A percentile compares a stretch with the other conserved stretches of the same genome.
These are phyloP conservation scores for Cinnamomum micranthum DNA, from an alignment of 164 flowering plant species.

Conservation along the genomic window DNA sequence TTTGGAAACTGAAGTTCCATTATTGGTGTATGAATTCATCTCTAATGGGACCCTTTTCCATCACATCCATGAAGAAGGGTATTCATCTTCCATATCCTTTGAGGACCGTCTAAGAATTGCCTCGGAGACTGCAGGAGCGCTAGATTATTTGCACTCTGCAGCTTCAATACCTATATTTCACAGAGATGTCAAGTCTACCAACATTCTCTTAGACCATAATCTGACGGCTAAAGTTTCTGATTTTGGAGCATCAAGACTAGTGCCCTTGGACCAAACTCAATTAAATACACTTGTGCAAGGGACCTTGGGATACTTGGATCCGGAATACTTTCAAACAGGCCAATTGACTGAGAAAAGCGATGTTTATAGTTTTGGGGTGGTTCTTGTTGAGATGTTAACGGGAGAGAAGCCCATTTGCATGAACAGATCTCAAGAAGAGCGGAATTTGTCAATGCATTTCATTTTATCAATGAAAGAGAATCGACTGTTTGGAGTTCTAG, in stretches of 20 bases:
- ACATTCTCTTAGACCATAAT: slow-evolving; percentile 34
- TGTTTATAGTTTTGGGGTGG: slow-evolving; percentile 21
- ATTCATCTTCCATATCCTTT: slow-evolving; percentile 23
- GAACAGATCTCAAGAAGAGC: not conserved
- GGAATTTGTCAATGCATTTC: not conserved
- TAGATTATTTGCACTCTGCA: slow-evolving; percentile 37
- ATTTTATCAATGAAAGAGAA: slow-evolving; percentile 4
- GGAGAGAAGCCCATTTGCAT: slow-evolving; percentile 2
- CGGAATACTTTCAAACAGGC: slow-evolving; percentile 10
- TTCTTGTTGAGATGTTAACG: slow-evolving; percentile 14
- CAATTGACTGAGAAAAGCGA: slow-evolving; percentile 17
- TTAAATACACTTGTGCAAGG: slow-evolving; percentile 13
- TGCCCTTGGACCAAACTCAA: slow-evolving; percentile 6
- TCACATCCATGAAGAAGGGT: slow-evolving; percentile 23
- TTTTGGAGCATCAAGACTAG: slow-evolving; percentile 13
- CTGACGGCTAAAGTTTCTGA: slow-evolving; percentile 40
- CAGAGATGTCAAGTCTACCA: slow-evolving; percentile 39
- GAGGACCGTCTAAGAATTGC: slow-evolving; percentile 23
- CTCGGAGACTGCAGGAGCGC: slow-evolving; percentile 28
- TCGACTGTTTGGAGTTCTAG: not conserved
- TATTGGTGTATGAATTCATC: slow-evolving; percentile 44
- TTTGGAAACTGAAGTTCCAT: slow-evolving; percentile 39
- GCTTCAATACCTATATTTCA: slow-evolving; percentile 39
- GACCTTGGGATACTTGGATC: slow-evolving; percentile 15
- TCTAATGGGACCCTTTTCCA: slow-evolving; percentile 38